A percentile compares a stretch with the other conserved stretches of the same genome.
Evolutionary conservation across 2,329 filamentous ascomycete species (phyloP).

Genomic region (Bipolaris cookei): DNA sequence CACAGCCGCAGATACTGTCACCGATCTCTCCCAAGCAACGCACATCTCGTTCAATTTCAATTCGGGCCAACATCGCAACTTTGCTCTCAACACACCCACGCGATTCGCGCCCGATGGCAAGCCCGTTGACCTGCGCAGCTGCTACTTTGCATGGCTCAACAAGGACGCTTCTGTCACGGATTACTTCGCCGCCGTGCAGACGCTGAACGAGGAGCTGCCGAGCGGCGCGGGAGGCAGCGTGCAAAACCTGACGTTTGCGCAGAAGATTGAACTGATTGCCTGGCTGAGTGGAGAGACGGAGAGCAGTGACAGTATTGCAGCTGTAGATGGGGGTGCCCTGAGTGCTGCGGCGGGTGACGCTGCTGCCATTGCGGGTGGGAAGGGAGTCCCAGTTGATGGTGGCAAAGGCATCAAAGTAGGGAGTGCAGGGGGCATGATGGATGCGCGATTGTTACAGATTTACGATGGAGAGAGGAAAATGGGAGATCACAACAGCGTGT

Average conservation of each 20-base stretch:
- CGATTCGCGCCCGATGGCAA: slow-evolving; percentile 77
- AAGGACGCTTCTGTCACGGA: slow-evolving; percentile 88
- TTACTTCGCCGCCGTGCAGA: slow-evolving; percentile 83
- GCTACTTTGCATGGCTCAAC: slow-evolving; percentile 96
- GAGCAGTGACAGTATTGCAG: slow-evolving; percentile 89
- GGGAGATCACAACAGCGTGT: slow-evolving; percentile 87
- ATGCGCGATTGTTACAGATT: slow-evolving; percentile 83
- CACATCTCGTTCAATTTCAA: slow-evolving; percentile 70
- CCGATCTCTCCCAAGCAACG: slow-evolving; percentile 64
- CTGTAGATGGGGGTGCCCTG: slow-evolving; percentile 68
- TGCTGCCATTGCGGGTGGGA: slow-evolving; percentile 59
- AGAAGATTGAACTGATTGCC: slow-evolving; percentile 87
- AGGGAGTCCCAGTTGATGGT: slow-evolving; percentile 48
- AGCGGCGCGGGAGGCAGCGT: slow-evolving; percentile 69
- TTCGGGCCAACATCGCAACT: slow-evolving; percentile 62
- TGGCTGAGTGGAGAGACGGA: slow-evolving; percentile 86
- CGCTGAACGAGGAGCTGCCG: slow-evolving; percentile 78
- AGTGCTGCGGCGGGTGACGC: slow-evolving; percentile 57
- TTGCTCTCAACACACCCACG: slow-evolving; percentile 75
- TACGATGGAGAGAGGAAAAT: slow-evolving; percentile 90
- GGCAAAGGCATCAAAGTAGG: slow-evolving; percentile 47
- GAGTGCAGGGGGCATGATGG: slow-evolving; percentile 57
- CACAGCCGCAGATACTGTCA: slow-evolving; percentile 64
- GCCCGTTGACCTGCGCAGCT: slow-evolving; percentile 85
- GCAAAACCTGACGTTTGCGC: slow-evolving; percentile 88